These are phyloP conservation scores for Sporodiniella umbellata DNA, from an alignment of 371 early-diverging fungal species.

Conservation along the genomic window DNA sequence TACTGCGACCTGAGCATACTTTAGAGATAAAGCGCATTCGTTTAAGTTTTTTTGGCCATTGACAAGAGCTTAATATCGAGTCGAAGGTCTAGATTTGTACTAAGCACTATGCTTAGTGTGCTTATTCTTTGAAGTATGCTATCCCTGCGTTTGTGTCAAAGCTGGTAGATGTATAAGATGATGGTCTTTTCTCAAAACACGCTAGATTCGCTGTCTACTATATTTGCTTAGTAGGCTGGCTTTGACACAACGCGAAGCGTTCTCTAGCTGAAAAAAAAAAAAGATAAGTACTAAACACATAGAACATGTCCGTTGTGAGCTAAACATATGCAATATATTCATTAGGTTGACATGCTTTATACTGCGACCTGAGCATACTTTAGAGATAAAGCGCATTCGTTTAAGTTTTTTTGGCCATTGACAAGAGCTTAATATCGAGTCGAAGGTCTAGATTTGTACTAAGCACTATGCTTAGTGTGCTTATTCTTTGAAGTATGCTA, in stretches of 20 bases:
- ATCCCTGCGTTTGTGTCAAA: constrained; percentile 13
- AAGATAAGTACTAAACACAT: no score
- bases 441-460: constrained; percentile 15
- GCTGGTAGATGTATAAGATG: constrained; percentile 13
- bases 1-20: constrained; percentile 10
- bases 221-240: not conserved
- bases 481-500: constrained; percentile 11
- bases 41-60: constrained; percentile 9
- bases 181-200: constrained; percentile 14
- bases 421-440: constrained; percentile 16
- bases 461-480: constrained; percentile 13
- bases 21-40: constrained; percentile 10
- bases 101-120: constrained; percentile 13
- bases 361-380: no score
- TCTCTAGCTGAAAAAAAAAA: constrained; percentile 9
- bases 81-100: constrained; percentile 14
- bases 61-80: constrained; percentile 13
- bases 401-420: no score
- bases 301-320: no score
- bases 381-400: no score
- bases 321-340: no score
- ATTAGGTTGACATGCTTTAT: no score
- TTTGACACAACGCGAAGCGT: constrained; percentile 3
- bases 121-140: constrained; percentile 13
- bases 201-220: constrained; percentile 11